Conservation (phyloP, 1,284 basidiomycete genomes). For the Heterobasidion occidentale region DNA sequence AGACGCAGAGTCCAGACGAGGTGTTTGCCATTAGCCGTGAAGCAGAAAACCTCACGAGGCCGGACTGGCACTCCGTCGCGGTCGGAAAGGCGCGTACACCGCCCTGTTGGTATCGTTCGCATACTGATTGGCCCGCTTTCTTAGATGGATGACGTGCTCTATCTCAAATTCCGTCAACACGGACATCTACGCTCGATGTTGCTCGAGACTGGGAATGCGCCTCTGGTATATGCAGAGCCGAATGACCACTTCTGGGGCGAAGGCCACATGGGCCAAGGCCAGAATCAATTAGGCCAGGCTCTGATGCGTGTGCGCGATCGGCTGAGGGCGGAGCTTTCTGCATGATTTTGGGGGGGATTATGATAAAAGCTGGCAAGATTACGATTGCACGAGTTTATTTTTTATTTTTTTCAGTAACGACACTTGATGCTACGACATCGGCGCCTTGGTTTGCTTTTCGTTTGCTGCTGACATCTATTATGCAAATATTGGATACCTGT, state of each 20-base stretch:
- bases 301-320: constrained; percentile 44
- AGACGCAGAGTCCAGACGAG: constrained; percentile 33
- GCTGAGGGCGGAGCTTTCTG: constrained; percentile 23
- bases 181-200: constrained; percentile 36
- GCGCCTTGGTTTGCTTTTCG: no score
- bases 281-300: constrained; percentile 51
- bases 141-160: constrained; percentile 55
- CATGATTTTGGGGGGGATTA: not conserved
- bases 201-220: constrained; percentile 36
- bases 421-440: no score
- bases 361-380: not conserved
- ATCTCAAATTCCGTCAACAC: constrained; percentile 58
- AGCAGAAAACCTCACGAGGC: constrained; percentile 28
- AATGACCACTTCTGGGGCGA: constrained; percentile 52
- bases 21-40: constrained; percentile 41
- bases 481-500: no score
- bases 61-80: constrained; percentile 47
- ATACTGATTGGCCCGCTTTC: not conserved
- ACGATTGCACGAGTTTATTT: not conserved
- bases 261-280: constrained; percentile 36
- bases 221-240: constrained; percentile 41
- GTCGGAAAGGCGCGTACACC: constrained; percentile 34
- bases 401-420: not conserved
- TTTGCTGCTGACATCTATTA: no score
- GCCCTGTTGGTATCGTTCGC: not conserved